These are phyloP conservation scores for Plectranthus barbatus DNA, from an alignment of 257 asterid genomes.

Conservation along the genomic window DNA sequence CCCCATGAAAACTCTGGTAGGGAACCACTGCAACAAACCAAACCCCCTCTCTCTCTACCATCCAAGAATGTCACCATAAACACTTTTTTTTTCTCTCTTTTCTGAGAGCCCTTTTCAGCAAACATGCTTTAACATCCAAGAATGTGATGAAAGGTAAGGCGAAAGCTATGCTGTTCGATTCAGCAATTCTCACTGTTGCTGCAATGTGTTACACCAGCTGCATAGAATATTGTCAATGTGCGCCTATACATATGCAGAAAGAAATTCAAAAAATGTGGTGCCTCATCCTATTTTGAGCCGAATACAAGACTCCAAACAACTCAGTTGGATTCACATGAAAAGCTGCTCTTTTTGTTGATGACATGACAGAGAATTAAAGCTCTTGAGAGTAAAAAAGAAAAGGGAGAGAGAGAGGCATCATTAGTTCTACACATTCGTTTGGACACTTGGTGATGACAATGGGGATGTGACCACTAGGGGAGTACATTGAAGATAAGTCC, in stretches of 20 bases:
- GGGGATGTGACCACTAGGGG: no score
- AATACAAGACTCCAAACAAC: slow-evolving; percentile 40
- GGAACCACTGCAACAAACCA: slow-evolving; percentile 13
- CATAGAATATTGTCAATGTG: no score
- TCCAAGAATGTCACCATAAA: slow-evolving; percentile 13
- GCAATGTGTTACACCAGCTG: no score
- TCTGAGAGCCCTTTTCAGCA: background rate
- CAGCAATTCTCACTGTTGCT: no score
- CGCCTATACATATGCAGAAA: no score
- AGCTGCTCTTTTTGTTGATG: slow-evolving; percentile 43
- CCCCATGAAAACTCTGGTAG: slow-evolving; percentile 16
- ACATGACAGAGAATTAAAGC: slow-evolving; percentile 43
- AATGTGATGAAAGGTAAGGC: background rate
- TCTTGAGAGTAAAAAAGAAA: background rate
- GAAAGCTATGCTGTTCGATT: background rate
- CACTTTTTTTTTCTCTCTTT: background rate
- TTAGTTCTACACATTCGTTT: slow-evolving; percentile 31
- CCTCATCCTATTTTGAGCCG: slow-evolving; percentile 10
- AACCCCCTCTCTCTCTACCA: no score
- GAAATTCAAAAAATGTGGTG: background rate
- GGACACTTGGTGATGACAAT: no score
- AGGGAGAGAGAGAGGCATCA: slow-evolving; percentile 20
- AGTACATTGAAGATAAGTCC: background rate
- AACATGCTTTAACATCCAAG: background rate
- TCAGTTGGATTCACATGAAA: slow-evolving; percentile 77